A percentile compares a stretch with the other conserved stretches of the same genome.
These are phyloP conservation scores for Leccinellum rugosiceps DNA, from an alignment of 768 basidiomycete species.

Conservation along the genomic window DNA sequence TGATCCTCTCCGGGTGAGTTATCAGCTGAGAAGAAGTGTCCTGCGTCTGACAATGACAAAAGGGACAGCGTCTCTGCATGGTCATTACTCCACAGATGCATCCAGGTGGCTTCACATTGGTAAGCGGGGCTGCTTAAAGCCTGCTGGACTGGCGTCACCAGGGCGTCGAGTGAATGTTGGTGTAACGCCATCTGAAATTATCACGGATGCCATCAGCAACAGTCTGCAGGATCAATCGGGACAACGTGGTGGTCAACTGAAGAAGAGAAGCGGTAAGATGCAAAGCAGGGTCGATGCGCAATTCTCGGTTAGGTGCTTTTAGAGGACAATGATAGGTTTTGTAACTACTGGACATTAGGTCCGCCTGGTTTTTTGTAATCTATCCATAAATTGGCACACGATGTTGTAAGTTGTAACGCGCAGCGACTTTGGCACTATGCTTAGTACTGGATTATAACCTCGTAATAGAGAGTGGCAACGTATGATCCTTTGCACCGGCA, in stretches of 20 bases:
- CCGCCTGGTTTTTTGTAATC: constrained; percentile 14
- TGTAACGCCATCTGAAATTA: constrained; percentile 34
- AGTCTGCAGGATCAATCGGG: constrained; percentile 44
- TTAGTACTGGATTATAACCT: neutral
- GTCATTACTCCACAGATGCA: constrained; percentile 47
- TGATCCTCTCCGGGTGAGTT: constrained; percentile 32
- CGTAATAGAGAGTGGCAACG: constrained; percentile 49
- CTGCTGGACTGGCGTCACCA: constrained; percentile 41
- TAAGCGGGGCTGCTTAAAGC: constrained; percentile 44
- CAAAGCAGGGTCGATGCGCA: constrained; percentile 38
- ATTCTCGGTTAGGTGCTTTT: constrained; percentile 18
- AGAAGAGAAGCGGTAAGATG: constrained; percentile 66
- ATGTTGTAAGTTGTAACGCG: neutral
- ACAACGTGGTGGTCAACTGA: constrained; percentile 26
- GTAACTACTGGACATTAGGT: constrained; percentile 10
- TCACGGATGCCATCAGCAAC: constrained; percentile 67
- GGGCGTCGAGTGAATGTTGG: constrained; percentile 42
- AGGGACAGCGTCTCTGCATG: constrained; percentile 59
- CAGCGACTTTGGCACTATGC: constrained; percentile 16
- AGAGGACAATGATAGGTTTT: constrained; percentile 25
- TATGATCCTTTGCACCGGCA: constrained; percentile 91
- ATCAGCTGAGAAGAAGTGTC: constrained; percentile 63
- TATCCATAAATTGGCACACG: constrained; percentile 5
- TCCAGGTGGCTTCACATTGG: constrained; percentile 72
- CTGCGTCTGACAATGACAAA: constrained; percentile 76